Evolutionary conservation across 495 filamentous ascomycete genomes (phyloP), one percentile per base, ranked within the genome.

Genomic region (Oidiodendron maius): DNA sequence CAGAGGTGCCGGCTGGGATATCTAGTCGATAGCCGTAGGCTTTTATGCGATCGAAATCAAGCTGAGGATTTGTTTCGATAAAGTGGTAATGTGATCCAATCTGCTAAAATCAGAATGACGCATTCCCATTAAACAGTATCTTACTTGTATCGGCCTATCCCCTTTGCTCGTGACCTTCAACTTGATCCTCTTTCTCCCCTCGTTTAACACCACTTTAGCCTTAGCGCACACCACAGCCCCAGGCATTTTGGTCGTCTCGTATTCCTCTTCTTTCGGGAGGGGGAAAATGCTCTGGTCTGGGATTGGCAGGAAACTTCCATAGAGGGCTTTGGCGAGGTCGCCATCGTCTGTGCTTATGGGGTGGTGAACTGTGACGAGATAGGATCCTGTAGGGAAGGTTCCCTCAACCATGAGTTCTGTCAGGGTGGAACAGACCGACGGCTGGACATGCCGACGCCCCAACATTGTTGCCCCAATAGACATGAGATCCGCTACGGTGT

Each of bases 81-180:
- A 98, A 89, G 67, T 97, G 91, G 66, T 97, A 98, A 64, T 98
- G 93, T 48, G 88, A 95, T 16, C 93, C 93, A 53, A 91, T 75
- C 80, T 86, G 57, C 16, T 51, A 12, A 1, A 10, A 48, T 40
- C 28, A 53, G 34, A 26, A 23, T 20, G 11, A 30, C 9, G 22
- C 28, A n/a, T 36, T 26, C 44, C 35, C 16, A 28, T 25, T 23
- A 21, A 0, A 44, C 15, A 37, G 20, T 12, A 25, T 53, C 63
- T 22, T 50, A 90, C 85, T 77, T 95, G 91, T 52, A 96, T 84
- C 11, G 93, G 91, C 26, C 93, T 70, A 67, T 97, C 94, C 2
- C 93, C 94, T 49, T 81, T 88, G 62, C 86, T 96, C 52, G 81
- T 87, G 4, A 98, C 83, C 59, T 71, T 80, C 10, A 98, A 67